Evolutionary conservation across 83 land plant species (phyloP).

Genomic region (Picea abies): DNA sequence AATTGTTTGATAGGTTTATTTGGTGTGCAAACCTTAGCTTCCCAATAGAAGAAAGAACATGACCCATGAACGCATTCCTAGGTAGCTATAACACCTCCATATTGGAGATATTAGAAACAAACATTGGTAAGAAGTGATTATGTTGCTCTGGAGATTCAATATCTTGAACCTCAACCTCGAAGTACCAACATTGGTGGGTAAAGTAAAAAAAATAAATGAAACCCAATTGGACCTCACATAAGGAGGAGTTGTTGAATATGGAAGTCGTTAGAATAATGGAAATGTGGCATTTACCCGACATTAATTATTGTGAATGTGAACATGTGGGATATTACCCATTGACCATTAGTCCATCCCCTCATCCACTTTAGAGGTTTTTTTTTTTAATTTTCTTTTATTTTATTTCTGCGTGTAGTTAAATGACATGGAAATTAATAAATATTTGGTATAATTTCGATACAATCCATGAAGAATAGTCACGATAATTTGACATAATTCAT

Average conservation of each 20-base stretch:
- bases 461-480: no score
- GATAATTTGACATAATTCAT: no score
- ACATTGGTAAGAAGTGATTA: constrained; percentile 31
- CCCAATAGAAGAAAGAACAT: constrained; percentile 42
- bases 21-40: constrained; percentile 37
- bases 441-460: no score
- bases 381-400: no score
- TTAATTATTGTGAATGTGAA: no score
- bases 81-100: constrained; percentile 11
- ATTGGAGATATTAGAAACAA: constrained; percentile 22
- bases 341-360: no score
- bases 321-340: no score
- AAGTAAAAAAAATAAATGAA: constrained; percentile 46
- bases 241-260: constrained; percentile 31
- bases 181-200: constrained; percentile 17
- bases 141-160: constrained; percentile 31
- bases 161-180: constrained; percentile 27
- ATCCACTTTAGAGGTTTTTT: no score
- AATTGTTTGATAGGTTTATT: constrained; percentile 44
- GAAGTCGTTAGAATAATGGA: neutral
- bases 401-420: no score
- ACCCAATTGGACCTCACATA: constrained; percentile 42
- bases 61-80: constrained; percentile 16
- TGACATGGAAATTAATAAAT: no score
- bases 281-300: no score